Conservation (phyloP, 768 basidiomycete species). For the Wakefieldia striispora region DNA sequence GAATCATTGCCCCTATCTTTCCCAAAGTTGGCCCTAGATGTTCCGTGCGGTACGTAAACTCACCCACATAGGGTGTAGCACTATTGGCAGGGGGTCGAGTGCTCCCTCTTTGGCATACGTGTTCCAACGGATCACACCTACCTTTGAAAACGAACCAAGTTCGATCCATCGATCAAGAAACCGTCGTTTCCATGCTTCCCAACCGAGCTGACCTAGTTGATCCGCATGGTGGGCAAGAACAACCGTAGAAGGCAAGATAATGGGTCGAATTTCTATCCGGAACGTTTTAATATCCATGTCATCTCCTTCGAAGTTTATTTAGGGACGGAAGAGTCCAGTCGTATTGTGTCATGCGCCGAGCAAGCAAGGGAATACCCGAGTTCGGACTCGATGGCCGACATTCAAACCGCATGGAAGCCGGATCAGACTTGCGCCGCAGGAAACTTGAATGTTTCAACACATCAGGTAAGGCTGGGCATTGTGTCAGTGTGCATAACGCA, state of each 20-base stretch:
- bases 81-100: too few relatives aligned
- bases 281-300: neutral
- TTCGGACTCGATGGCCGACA: too few relatives aligned
- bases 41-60: too few relatives aligned
- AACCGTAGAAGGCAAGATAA: slow-evolving; percentile 7
- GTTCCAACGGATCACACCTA: neutral
- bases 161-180: neutral
- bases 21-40: too few relatives aligned
- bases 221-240: neutral
- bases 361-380: too few relatives aligned
- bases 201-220: neutral
- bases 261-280: slow-evolving; percentile 12
- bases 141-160: neutral
- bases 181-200: neutral
- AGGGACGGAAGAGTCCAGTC: neutral
- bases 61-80: too few relatives aligned
- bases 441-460: slow-evolving; percentile 1
- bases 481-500: slow-evolving; percentile 4
- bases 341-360: too few relatives aligned
- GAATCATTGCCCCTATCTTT: too few relatives aligned
- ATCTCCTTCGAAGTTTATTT: slow-evolving; percentile 15
- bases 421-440: neutral
- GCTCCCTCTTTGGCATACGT: neutral
- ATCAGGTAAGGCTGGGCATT: neutral
- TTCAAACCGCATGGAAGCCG: too few relatives aligned